These are phyloP conservation scores for Globisporangium carolinianum DNA, from an alignment of 352 stramenopile species.

Conservation along the genomic window DNA sequence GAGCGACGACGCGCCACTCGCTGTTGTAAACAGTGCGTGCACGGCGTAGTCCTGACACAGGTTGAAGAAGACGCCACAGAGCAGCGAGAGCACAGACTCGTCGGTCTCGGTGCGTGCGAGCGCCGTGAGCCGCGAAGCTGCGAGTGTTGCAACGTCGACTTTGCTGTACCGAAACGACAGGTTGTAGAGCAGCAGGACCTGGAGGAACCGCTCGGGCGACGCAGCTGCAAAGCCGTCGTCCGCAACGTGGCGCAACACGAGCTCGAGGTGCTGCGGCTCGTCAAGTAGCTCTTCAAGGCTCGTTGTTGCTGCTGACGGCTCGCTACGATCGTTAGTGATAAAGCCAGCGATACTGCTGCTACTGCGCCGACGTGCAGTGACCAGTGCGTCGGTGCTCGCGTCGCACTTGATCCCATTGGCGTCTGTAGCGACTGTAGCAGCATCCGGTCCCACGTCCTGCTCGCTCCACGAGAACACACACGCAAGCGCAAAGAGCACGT, in stretches of 20 bases:
- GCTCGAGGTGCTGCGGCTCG: constrained; percentile 30
- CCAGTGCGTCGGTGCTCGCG: background rate
- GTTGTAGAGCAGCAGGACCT: constrained; percentile 71
- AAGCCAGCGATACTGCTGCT: too few relatives aligned
- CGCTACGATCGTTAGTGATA: too few relatives aligned
- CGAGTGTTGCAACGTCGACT: constrained; percentile 32
- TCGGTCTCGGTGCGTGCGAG: constrained; percentile 14
- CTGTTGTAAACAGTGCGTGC: constrained; percentile 31
- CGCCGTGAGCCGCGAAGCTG: constrained; percentile 24
- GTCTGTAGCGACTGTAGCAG: background rate
- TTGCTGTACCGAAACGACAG: constrained; percentile 64
- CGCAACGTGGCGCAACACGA: constrained; percentile 41
- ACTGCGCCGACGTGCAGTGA: too few relatives aligned
- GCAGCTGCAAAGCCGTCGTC: constrained; percentile 26
- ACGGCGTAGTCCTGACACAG: constrained; percentile 58
- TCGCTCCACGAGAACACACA: constrained; percentile 63
- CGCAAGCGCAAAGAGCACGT: constrained; percentile 52
- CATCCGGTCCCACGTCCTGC: background rate
- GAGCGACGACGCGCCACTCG: constrained; percentile 15
- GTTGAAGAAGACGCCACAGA: constrained; percentile 53
- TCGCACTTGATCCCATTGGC: background rate
- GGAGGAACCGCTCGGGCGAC: constrained; percentile 43
- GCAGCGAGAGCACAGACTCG: constrained; percentile 23
- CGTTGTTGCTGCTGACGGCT: background rate
- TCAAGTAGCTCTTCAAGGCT: constrained; percentile 45